Conservation (phyloP, 2,329 filamentous ascomycete species). For the Pseudogymnoascus sp. region DNA sequence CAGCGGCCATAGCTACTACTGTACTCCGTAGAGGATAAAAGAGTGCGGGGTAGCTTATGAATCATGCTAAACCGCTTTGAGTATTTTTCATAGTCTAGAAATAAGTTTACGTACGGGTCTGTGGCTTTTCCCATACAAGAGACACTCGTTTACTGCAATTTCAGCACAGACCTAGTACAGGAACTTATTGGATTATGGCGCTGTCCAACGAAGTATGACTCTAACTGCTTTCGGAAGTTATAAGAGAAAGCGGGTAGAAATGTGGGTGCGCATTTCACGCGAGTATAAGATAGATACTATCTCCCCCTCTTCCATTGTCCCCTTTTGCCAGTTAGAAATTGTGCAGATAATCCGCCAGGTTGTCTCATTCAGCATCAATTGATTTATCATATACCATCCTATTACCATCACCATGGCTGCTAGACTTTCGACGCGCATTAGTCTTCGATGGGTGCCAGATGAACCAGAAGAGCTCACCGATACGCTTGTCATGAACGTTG, state of each 20-base stretch:
- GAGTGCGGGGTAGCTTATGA: too few relatives aligned
- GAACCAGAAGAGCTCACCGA: slow-evolving; percentile 35
- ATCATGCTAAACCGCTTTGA: too few relatives aligned
- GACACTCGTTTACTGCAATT: too few relatives aligned
- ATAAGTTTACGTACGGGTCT: too few relatives aligned
- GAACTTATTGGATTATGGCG: too few relatives aligned
- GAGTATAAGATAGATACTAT: not conserved
- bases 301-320: not conserved
- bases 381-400: not conserved
- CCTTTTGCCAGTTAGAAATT: not conserved
- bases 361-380: not conserved
- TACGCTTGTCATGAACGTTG: slow-evolving; percentile 36
- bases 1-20: too few relatives aligned
- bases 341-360: not conserved
- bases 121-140: too few relatives aligned
- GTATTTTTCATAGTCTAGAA: too few relatives aligned
- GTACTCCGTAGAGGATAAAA: too few relatives aligned
- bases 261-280: not conserved
- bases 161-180: too few relatives aligned
- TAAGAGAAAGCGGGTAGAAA: not conserved
- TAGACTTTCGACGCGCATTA: slow-evolving; percentile 34
- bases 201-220: not conserved
- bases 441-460: slow-evolving; percentile 36
- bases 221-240: not conserved
- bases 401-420: slow-evolving; percentile 12